These are phyloP conservation scores for Hyaloperonospora brassicae DNA, from an alignment of 352 stramenopile species.

Conservation along the genomic window DNA sequence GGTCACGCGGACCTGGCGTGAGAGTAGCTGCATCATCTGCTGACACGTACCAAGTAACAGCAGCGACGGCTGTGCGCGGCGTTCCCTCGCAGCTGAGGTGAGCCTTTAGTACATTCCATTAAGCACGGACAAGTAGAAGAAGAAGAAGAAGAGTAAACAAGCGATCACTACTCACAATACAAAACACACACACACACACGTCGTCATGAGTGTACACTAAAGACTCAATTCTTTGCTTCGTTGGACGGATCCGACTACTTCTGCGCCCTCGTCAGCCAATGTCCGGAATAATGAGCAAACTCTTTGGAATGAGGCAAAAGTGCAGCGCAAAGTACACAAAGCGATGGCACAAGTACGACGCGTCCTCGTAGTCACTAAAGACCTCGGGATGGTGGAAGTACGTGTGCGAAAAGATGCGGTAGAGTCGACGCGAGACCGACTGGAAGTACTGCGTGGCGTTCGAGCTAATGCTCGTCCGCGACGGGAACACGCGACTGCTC, in stretches of 20 bases:
- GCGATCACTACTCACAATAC: no score
- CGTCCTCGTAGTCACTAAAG: constrained; percentile 66
- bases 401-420: constrained; percentile 83
- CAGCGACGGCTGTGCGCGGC: no score
- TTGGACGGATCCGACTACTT: neutral
- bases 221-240: no score
- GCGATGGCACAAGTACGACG: constrained; percentile 71
- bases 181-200: no score
- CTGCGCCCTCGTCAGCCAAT: constrained; percentile 25
- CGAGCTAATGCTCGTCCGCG: constrained; percentile 62
- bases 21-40: no score
- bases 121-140: no score
- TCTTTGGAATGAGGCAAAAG: constrained; percentile 78
- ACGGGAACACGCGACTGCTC: constrained; percentile 73
- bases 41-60: no score
- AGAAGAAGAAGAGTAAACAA: no score
- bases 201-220: no score
- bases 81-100: no score
- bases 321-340: constrained; percentile 78
- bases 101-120: no score
- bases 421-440: constrained; percentile 67
- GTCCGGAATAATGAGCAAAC: constrained; percentile 75
- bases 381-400: constrained; percentile 75
- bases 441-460: constrained; percentile 84
- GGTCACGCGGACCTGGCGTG: no score